Base-by-base conservation (phyloP, 331 rosid species). In the Telfairia occidentalis region DNA sequence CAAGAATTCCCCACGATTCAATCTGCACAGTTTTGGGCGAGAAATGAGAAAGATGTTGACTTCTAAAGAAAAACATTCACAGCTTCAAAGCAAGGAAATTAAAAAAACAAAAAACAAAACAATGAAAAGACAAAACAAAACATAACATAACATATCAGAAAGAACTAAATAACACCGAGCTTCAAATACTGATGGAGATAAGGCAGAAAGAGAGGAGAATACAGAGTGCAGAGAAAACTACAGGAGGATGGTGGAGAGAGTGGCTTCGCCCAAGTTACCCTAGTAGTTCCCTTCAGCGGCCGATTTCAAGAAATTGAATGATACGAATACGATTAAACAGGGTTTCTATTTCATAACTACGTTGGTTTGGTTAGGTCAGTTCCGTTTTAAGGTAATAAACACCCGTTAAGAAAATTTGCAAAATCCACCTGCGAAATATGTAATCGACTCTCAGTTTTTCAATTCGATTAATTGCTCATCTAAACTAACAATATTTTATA, bases 1-100 rank as follows among this genome's bases (percentile, higher is more conserved):
- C 55, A 45, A 70, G 28, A 45, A 70, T 3, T 45, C 75, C 75
- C 74, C 75, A 7, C 42, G 45, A 28, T 46, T 43, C 75, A 70
- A 70, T 18, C 57, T 70, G 57, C 42, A 45, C 0, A 16, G 26
- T 18, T 32, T 23, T 30, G 52, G 15, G 24, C 1, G 6, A 37
- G 0, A 34, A 32, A 61, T 34, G 70, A 34, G 70, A 70, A 45
- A 65, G n/a, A 65, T 65, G 18, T 1, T 5, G 46, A 63, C 46
- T 63, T 63, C 0, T 8, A 7, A 35, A 42, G 46, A 5, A 38
- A 37, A 65, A 18, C 46, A 32, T 18, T n/a, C 46, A 18, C 6
- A 18, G 0, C 23, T 61, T 61, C 8, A 46, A 45, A 34, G 70
- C 42, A 23, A 38, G 72, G n/a, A n/a, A n/a, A n/a, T n/a, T n/a